Conservation (phyloP, 768 basidiomycete genomes). For the Clathrus columnatus region DNA sequence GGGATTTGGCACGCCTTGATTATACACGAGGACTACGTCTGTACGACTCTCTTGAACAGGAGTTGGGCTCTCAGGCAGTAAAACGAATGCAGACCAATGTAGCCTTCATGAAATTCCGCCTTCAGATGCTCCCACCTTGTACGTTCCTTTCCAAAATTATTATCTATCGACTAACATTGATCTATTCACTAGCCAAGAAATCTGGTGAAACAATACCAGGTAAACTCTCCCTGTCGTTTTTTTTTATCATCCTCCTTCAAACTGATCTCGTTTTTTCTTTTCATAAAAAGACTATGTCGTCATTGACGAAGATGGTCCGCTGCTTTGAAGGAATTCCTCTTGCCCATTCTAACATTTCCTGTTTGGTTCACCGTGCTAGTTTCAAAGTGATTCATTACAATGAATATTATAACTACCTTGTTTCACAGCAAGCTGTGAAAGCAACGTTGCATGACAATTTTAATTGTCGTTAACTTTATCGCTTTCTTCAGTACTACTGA, state of each 20-base stretch:
- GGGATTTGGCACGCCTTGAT: slow-evolving; percentile 12
- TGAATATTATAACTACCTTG: background rate
- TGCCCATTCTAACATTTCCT: background rate
- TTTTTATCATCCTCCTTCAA: background rate
- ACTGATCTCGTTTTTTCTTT: background rate
- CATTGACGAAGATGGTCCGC: slow-evolving; percentile 3
- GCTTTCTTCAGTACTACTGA: too few species aligned
- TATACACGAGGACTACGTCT: slow-evolving; percentile 9
- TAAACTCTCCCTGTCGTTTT: background rate
- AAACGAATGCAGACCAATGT: slow-evolving; percentile 13
- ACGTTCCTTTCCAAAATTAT: background rate
- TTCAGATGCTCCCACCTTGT: slow-evolving; percentile 12
- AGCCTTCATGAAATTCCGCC: slow-evolving; percentile 12
- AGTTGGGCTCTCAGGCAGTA: slow-evolving; percentile 10
- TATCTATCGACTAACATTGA: background rate
- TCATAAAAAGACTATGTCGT: slow-evolving; percentile 11
- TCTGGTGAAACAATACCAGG: slow-evolving; percentile 5
- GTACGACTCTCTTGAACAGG: slow-evolving; percentile 7
- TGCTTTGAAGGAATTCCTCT: background rate
- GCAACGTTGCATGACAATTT: background rate
- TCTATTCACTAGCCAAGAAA: background rate
- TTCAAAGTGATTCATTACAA: too few species aligned
- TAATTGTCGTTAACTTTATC: too few species aligned
- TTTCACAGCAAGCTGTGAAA: background rate
- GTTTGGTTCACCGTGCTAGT: background rate